phyloP scores from a whole-genome alignment of 345 rosid species.

The Populus deltoides region DNA sequence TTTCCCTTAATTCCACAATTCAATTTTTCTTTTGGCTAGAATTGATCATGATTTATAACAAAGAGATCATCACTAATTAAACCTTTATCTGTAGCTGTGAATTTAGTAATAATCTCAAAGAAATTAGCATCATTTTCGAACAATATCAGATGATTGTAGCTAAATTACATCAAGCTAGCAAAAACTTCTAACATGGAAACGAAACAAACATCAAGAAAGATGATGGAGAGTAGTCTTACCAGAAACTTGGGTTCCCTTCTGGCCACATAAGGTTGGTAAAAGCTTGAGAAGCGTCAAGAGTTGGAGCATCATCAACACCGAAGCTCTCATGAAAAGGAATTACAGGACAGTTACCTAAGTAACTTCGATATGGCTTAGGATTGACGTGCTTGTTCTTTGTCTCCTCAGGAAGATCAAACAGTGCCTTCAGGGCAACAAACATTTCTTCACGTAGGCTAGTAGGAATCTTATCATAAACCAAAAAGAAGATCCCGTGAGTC shows the following conservation, averaged over 20 bases:
- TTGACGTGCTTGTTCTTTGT: conserved; percentile 30
- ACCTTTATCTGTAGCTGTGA: too few relatives aligned
- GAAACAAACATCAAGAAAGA: not conserved
- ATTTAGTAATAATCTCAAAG: not conserved
- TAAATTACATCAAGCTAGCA: not conserved
- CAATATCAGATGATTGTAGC: not conserved
- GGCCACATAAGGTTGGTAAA: conserved; percentile 54
- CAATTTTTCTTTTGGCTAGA: not conserved
- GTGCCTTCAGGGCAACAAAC: conserved; percentile 18
- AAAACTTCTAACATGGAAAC: not conserved
- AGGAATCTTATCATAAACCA: conserved; percentile 16
- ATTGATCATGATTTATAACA: not conserved
- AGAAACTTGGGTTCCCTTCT: conserved; percentile 37
- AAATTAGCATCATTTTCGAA: not conserved
- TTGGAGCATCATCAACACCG: conserved; percentile 36
- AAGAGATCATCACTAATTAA: too few relatives aligned
- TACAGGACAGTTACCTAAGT: conserved; percentile 21
- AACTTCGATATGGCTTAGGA: conserved; percentile 42
- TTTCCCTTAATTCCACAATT: too few relatives aligned
- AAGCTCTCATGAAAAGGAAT: conserved; percentile 39
- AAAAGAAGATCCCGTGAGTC: conserved; percentile 37
- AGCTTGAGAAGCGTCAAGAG: conserved; percentile 10
- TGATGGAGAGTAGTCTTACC: conserved; percentile 16
- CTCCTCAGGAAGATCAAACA: conserved; percentile 46
- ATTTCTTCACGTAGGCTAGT: conserved; percentile 14